These are phyloP conservation scores for Didymella pomorum DNA, from an alignment of 2,329 filamentous ascomycete species.

Conservation along the genomic window DNA sequence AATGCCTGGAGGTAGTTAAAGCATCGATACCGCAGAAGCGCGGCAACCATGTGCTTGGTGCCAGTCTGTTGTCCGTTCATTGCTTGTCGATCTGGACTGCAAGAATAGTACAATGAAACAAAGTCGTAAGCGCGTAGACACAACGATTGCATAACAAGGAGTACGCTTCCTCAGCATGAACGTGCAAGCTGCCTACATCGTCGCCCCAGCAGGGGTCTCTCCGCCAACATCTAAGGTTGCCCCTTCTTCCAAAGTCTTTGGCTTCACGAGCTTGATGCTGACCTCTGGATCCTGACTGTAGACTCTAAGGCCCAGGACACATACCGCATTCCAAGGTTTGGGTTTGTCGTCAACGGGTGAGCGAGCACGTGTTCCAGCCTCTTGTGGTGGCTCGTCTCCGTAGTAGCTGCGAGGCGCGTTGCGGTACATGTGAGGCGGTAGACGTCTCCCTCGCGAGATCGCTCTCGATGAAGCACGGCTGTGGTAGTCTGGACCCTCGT, in stretches of 20 bases:
- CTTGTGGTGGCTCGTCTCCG: constrained; percentile 4
- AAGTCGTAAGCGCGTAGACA: background rate
- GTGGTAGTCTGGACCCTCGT: background rate
- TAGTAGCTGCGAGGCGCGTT: constrained; percentile 10
- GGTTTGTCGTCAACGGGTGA: constrained; percentile 25
- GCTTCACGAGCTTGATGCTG: constrained; percentile 44
- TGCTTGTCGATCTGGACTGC: background rate
- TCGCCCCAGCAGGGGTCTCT: constrained; percentile 44
- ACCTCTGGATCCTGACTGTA: constrained; percentile 49
- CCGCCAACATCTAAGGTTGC: constrained; percentile 45
- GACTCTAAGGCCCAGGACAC: constrained; percentile 65
- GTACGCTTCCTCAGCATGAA: background rate
- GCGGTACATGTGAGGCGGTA: constrained; percentile 1
- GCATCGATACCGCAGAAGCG: background rate
- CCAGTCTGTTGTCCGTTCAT: background rate
- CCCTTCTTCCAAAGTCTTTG: constrained; percentile 40
- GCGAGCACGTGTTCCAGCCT: background rate
- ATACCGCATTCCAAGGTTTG: constrained; percentile 67
- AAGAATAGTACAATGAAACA: background rate
- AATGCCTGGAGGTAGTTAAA: background rate
- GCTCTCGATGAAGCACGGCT: constrained; percentile 4
- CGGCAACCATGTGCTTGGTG: background rate
- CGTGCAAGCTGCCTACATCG: constrained; percentile 33
- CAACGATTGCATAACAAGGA: background rate
- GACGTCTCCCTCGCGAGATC: background rate